Conservation (phyloP, 139 green algal genomes). For the Closterium sp. region DNA sequence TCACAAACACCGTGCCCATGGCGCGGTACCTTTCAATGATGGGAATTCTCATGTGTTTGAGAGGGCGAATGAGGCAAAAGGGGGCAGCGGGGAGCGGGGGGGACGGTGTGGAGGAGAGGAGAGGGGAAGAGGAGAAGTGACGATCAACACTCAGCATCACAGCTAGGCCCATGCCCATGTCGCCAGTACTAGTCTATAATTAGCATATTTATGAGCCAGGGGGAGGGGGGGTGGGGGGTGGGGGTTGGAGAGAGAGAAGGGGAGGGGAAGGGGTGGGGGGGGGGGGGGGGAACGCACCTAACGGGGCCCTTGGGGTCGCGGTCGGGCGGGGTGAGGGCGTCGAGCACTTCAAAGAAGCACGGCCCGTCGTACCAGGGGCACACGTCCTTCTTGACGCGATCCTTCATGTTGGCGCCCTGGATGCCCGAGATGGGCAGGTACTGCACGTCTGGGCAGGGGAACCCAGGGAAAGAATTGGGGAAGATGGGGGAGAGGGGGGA, state of each 20-base stretch:
- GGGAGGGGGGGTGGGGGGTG: too few species aligned
- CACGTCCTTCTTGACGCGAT: conserved; percentile 54
- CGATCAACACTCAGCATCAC: too few species aligned
- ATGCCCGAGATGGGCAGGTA: conserved; percentile 94
- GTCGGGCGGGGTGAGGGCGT: conserved; percentile 71
- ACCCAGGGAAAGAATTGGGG: neutral
- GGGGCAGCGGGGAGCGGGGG: too few species aligned
- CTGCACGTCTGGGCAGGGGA: conserved; percentile 67
- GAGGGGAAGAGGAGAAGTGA: too few species aligned
- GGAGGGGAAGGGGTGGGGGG: neutral
- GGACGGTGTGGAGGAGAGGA: too few species aligned
- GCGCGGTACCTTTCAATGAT: conserved; percentile 55
- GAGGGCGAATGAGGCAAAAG: neutral
- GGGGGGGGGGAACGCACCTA: conserved; percentile 17
- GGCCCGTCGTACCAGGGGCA: conserved; percentile 85
- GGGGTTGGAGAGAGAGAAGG: too few species aligned
- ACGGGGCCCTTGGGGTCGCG: conserved; percentile 52
- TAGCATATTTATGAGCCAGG: too few species aligned
- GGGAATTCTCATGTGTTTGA: neutral
- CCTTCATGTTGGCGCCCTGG: conserved; percentile 85
- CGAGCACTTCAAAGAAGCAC: conserved; percentile 77
- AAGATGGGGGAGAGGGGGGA: neutral
- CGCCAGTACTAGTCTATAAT: too few species aligned
- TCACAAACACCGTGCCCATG: conserved; percentile 96
- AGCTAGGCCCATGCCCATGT: too few species aligned